Conservation (phyloP, 768 basidiomycete genomes). For the Rhizopogon rudus region DNA sequence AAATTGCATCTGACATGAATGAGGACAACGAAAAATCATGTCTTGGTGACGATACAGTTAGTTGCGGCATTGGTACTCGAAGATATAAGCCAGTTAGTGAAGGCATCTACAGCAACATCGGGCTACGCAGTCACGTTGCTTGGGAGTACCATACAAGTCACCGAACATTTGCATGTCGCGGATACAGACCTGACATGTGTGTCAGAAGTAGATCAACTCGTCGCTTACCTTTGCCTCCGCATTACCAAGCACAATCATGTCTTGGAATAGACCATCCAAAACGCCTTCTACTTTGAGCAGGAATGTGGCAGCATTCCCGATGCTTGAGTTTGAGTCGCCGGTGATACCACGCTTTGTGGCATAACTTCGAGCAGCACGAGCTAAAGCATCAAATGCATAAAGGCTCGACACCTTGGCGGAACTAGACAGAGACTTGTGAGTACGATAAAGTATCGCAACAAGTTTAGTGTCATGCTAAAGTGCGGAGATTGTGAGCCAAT, state of each 20-base stretch:
- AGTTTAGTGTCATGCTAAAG: constrained; percentile 78
- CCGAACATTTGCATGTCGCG: not conserved
- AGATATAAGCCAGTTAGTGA: constrained; percentile 1
- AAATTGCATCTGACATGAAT: constrained; percentile 37
- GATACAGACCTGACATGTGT: not conserved
- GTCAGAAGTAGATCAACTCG: constrained; percentile 3
- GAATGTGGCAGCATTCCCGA: constrained; percentile 78
- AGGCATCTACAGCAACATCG: constrained; percentile 5
- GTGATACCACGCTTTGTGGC: constrained; percentile 60
- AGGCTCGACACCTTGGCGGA: constrained; percentile 78
- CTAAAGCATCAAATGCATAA: constrained; percentile 91
- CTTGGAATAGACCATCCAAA: constrained; percentile 83
- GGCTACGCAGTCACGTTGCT: constrained; percentile 2
- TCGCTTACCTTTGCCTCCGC: constrained; percentile 83
- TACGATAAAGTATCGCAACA: constrained; percentile 84
- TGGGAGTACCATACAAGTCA: constrained; percentile 6
- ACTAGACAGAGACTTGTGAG: constrained; percentile 72
- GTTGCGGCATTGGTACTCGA: constrained; percentile 9
- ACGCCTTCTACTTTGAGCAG: constrained; percentile 87
- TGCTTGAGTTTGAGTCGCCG: constrained; percentile 48
- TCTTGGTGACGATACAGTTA: constrained; percentile 24
- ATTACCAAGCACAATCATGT: constrained; percentile 64
- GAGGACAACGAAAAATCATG: constrained; percentile 2
- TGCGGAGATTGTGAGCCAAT: not conserved
- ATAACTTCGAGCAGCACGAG: constrained; percentile 72